Conservation (phyloP, 2,329 filamentous ascomycete genomes). For the Thelonectria discophora region DNA sequence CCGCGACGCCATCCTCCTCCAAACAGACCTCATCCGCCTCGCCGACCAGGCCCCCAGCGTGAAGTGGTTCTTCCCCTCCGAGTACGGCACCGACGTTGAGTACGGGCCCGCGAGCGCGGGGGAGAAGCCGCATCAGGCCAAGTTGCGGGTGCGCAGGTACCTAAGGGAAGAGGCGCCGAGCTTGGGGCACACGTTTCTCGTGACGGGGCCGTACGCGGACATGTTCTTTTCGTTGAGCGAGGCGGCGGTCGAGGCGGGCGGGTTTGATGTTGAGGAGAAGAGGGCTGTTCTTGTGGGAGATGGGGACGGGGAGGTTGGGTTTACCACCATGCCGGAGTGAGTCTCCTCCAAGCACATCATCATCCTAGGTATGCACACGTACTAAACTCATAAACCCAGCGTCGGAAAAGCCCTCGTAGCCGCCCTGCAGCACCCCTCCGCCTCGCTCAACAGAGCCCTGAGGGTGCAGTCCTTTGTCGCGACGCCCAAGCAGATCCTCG, state of each 20-base stretch:
- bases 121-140: slow-evolving; percentile 75
- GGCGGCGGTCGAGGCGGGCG: slow-evolving; percentile 51
- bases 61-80: slow-evolving; percentile 72
- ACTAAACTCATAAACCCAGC: slow-evolving; percentile 48
- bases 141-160: slow-evolving; percentile 72
- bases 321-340: slow-evolving; percentile 78
- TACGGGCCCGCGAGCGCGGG: slow-evolving; percentile 64
- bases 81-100: slow-evolving; percentile 73
- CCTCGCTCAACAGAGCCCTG: slow-evolving; percentile 63
- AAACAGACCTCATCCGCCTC: slow-evolving; percentile 68
- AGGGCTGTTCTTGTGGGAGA: slow-evolving; percentile 69
- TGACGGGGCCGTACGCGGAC: slow-evolving; percentile 75
- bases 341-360: slow-evolving; percentile 40
- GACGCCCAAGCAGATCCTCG: slow-evolving; percentile 68
- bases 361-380: not conserved
- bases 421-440: slow-evolving; percentile 65
- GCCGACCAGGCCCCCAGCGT: slow-evolving; percentile 64
- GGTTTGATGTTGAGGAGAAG: slow-evolving; percentile 65
- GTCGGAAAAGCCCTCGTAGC: slow-evolving; percentile 73
- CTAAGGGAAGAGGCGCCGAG: slow-evolving; percentile 62
- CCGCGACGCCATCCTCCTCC: slow-evolving; percentile 66
- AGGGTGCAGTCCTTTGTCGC: slow-evolving; percentile 77
- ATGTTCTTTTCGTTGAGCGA: slow-evolving; percentile 61
- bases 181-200: slow-evolving; percentile 71
- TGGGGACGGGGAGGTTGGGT: slow-evolving; percentile 68